A percentile compares a stretch with the other conserved stretches of the same genome.
Conservation (phyloP, 2,329 filamentous ascomycete species). For the Penicillium sp. region DNA sequence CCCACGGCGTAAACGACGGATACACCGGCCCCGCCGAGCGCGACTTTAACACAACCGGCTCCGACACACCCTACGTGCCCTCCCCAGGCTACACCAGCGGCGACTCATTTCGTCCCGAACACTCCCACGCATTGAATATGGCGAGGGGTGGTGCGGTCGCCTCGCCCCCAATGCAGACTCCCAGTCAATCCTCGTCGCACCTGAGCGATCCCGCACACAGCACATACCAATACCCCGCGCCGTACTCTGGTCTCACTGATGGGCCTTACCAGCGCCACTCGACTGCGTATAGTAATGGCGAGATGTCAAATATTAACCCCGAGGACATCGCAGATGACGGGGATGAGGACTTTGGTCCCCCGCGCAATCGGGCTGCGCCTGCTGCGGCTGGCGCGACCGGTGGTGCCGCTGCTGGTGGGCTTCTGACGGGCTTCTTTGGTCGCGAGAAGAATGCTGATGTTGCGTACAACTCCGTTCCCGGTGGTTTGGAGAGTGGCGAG, state of each 20-base stretch:
- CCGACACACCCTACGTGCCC: slow-evolving; percentile 34
- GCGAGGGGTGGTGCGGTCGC: slow-evolving; percentile 29
- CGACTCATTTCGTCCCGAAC: slow-evolving; percentile 30
- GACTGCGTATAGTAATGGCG: slow-evolving; percentile 38
- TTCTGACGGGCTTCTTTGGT: slow-evolving; percentile 40
- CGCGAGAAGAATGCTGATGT: slow-evolving; percentile 37
- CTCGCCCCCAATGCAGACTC: slow-evolving; percentile 28
- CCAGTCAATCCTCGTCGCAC: slow-evolving; percentile 27
- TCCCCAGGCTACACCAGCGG: slow-evolving; percentile 14
- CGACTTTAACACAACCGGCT: slow-evolving; percentile 27
- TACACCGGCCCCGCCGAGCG: slow-evolving; percentile 30
- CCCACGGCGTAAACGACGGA: slow-evolving; percentile 37
- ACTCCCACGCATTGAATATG: slow-evolving; percentile 33
- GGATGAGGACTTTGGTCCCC: slow-evolving; percentile 65
- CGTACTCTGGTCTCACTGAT: slow-evolving; percentile 40
- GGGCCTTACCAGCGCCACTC: slow-evolving; percentile 59
- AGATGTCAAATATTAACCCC: slow-evolving; percentile 55
- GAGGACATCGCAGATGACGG: slow-evolving; percentile 77
- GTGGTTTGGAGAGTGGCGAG: slow-evolving; percentile 39
- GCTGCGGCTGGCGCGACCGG: slow-evolving; percentile 35
- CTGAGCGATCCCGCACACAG: slow-evolving; percentile 32
- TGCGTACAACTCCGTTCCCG: slow-evolving; percentile 50
- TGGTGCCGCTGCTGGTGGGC: slow-evolving; percentile 36
- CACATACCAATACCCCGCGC: slow-evolving; percentile 31
- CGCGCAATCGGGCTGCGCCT: slow-evolving; percentile 17